Evolutionary conservation across 805 yeast genomes (phyloP).

Genomic region (Wickerhamiella galacta): DNA sequence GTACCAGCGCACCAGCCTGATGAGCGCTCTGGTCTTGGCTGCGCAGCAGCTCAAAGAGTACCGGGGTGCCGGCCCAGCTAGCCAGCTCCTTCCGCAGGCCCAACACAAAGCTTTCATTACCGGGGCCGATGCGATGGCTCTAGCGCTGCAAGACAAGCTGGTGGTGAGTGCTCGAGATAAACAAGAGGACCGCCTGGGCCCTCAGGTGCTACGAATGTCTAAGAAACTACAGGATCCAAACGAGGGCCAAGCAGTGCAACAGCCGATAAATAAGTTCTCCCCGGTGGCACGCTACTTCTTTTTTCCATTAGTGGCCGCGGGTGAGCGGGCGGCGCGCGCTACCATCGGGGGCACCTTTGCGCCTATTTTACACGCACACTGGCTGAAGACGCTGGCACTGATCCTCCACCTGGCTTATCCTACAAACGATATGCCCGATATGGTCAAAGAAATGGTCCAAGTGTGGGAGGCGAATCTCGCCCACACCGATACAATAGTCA

Average conservation of each 20-base stretch:
- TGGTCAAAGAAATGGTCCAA: slow-evolving; percentile 37
- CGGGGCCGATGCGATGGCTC: slow-evolving; percentile 9
- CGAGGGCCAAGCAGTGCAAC: slow-evolving; percentile 1
- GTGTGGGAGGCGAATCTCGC: slow-evolving; percentile 11
- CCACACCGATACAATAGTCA: slow-evolving; percentile 10
- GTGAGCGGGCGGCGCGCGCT: slow-evolving; percentile 4
- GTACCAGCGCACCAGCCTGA: slow-evolving; percentile 53
- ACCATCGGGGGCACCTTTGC: slow-evolving; percentile 9
- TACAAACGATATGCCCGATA: slow-evolving; percentile 32
- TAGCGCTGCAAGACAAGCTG: slow-evolving; percentile 13
- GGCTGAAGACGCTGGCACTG: slow-evolving; percentile 39
- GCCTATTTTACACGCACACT: slow-evolving; percentile 36
- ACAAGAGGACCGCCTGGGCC: slow-evolving; percentile 15
- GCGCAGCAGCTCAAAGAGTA: slow-evolving; percentile 66
- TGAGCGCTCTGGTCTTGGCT: slow-evolving; percentile 52
- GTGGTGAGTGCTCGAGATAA: slow-evolving; percentile 12
- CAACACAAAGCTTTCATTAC: slow-evolving; percentile 30
- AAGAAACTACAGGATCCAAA: slow-evolving; percentile 12
- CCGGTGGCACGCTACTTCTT: slow-evolving; percentile 30
- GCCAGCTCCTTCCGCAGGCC: slow-evolving; percentile 29
- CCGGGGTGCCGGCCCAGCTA: slow-evolving; percentile 1
- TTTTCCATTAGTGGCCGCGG: slow-evolving; percentile 33
- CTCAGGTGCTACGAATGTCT: slow-evolving; percentile 19
- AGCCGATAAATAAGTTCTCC: slow-evolving; percentile 24
- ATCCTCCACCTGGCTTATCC: slow-evolving; percentile 45